Conservation (phyloP, 352 stramenopile species). For the Phytophthora litchii region DNA sequence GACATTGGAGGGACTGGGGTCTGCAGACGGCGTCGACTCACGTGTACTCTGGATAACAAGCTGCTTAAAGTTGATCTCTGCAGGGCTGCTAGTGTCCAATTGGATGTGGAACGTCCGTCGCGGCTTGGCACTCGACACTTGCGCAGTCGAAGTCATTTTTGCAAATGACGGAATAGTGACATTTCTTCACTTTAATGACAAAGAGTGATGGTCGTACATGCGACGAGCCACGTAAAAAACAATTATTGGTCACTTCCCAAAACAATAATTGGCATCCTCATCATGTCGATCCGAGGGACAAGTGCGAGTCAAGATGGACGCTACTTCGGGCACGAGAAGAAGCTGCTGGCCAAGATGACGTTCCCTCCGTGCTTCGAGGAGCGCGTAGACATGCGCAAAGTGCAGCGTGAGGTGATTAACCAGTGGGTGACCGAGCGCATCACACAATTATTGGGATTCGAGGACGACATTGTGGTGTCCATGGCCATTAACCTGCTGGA, state of each 20-base stretch:
- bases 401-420: constrained; percentile 91
- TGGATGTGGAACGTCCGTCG: constrained; percentile 58
- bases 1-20: background rate
- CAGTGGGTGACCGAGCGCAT: constrained; percentile 90
- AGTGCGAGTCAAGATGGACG: constrained; percentile 74
- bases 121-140: constrained; percentile 12
- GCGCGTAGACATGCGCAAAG: constrained; percentile 86
- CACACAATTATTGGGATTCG: constrained; percentile 88
- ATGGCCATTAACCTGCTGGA: constrained; percentile 88
- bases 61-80: constrained; percentile 80
- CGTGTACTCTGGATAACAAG: constrained; percentile 41
- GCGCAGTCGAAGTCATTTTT: background rate
- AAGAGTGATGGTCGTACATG: background rate
- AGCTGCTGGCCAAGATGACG: constrained; percentile 84
- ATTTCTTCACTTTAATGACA: background rate
- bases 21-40: background rate
- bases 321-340: constrained; percentile 90
- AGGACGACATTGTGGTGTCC: constrained; percentile 92
- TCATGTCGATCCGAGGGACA: constrained; percentile 48
- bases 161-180: background rate
- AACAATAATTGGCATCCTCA: background rate
- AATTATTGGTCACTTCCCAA: no score
- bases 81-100: constrained; percentile 45
- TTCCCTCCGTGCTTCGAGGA: constrained; percentile 84
- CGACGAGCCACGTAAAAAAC: no score